A percentile compares a stretch with the other conserved stretches of the same genome.
These are phyloP conservation scores for Diophrys appendiculata DNA, from an alignment of 73 alveolate species.

Conservation along the genomic window DNA sequence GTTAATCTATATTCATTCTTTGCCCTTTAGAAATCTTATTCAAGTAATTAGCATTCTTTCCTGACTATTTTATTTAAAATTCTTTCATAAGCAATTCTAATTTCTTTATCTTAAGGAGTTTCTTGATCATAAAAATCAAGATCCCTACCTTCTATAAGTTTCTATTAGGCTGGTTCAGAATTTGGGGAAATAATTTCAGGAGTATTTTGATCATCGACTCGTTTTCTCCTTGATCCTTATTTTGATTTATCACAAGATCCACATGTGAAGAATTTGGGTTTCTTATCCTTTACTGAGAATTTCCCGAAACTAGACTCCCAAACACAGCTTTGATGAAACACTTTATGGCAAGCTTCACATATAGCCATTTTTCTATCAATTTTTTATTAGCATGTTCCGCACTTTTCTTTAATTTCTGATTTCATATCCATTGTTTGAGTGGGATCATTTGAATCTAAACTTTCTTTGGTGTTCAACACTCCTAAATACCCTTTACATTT, in stretches of 20 bases:
- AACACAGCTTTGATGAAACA: not conserved
- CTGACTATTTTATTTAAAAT: not conserved
- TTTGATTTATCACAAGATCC: too few relatives aligned
- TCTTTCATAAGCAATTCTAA: not conserved
- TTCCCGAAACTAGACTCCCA: not conserved
- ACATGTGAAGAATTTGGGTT: not conserved
- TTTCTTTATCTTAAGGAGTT: not conserved
- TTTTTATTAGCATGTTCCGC: too few relatives aligned
- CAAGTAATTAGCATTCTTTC: not conserved
- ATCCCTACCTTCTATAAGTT: not conserved
- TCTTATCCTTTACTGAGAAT: not conserved
- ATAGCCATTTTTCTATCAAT: not conserved
- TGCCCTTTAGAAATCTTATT: not conserved
- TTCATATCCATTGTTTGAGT: too few relatives aligned
- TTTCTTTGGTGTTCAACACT: too few relatives aligned
- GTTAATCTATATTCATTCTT: not conserved
- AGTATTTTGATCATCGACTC: not conserved
- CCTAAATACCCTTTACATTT: conserved; percentile 97
- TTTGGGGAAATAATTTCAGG: not conserved
- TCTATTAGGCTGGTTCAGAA: not conserved
- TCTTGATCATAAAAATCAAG: too few relatives aligned
- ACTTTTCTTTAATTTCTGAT: too few relatives aligned
- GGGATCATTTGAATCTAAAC: too few relatives aligned
- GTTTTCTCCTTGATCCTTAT: not conserved
- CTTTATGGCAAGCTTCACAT: not conserved